Conservation (phyloP, 805 yeast species). For the Candida quercuum region DNA sequence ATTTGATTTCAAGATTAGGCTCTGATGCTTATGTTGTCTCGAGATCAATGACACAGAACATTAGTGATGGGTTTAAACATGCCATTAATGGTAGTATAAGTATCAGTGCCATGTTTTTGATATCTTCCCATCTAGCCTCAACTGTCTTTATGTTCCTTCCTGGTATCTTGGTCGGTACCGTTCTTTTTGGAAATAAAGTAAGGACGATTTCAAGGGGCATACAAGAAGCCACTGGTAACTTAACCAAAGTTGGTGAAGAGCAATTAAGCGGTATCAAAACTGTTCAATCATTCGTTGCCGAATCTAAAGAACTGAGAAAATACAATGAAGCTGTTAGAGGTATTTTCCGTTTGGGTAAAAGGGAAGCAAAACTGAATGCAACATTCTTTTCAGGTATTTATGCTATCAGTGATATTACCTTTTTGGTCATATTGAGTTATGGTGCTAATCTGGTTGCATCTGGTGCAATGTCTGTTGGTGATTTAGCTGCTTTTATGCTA, state of each 20-base stretch:
- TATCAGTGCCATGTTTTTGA: slow-evolving; percentile 83
- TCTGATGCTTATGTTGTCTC: slow-evolving; percentile 89
- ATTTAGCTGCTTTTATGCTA: slow-evolving; percentile 88
- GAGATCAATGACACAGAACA: slow-evolving; percentile 81
- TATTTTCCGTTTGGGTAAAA: slow-evolving; percentile 61
- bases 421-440: slow-evolving; percentile 67
- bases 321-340: slow-evolving; percentile 69
- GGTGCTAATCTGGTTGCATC: slow-evolving; percentile 79
- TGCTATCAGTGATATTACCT: slow-evolving; percentile 77
- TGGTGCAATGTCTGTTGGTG: slow-evolving; percentile 81
- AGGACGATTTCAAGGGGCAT: slow-evolving; percentile 69
- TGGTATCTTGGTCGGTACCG: slow-evolving; percentile 70
- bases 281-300: slow-evolving; percentile 90
- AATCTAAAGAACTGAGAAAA: slow-evolving; percentile 68
- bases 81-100: slow-evolving; percentile 81
- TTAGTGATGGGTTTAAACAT: slow-evolving; percentile 87
- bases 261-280: slow-evolving; percentile 84
- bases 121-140: slow-evolving; percentile 75
- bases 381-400: slow-evolving; percentile 73
- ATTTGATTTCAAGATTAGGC: slow-evolving; percentile 81
- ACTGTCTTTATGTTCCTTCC: slow-evolving; percentile 79
- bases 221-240: slow-evolving; percentile 80
- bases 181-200: slow-evolving; percentile 77
- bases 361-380: slow-evolving; percentile 78
- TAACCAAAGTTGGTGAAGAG: slow-evolving; percentile 91